Evolutionary conservation across 192 early-diverging fungal genomes (phyloP).

Genomic region (Mortierella claussenii): DNA sequence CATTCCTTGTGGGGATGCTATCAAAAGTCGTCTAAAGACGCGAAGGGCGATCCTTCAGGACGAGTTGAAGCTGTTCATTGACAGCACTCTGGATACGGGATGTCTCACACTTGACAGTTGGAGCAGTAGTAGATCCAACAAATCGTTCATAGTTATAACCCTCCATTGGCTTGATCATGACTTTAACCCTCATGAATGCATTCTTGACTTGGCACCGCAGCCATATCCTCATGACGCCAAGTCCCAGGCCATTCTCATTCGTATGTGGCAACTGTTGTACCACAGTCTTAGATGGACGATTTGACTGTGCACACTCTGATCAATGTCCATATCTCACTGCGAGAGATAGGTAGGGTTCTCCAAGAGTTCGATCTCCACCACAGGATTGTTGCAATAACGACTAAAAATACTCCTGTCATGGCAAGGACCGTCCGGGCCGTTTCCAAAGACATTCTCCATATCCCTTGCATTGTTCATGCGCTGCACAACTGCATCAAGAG

Average conservation of each 20-base stretch:
- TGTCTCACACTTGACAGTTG: slow-evolving; percentile 10
- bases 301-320: no score
- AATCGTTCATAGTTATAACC: slow-evolving; percentile 1
- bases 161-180: slow-evolving; percentile 5
- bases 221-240: slow-evolving; percentile 6
- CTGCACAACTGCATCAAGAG: slow-evolving; percentile 25
- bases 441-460: neutral
- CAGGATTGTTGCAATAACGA: slow-evolving; percentile 1
- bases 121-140: neutral
- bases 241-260: neutral
- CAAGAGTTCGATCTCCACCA: neutral
- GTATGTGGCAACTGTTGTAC: neutral
- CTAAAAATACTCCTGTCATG: slow-evolving; percentile 22
- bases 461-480: slow-evolving; percentile 13
- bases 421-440: neutral
- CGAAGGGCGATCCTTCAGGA: neutral
- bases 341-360: neutral
- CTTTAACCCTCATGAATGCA: slow-evolving; percentile 4
- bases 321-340: neutral
- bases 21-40: neutral
- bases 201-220: neutral
- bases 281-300: no score
- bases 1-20: slow-evolving; percentile 2
- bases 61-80: neutral
- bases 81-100: neutral